Evolutionary conservation across 73 alveolate species (phyloP), one percentile per base, ranked within the genome.

Genomic region (Symbiodinium pilosum): DNA sequence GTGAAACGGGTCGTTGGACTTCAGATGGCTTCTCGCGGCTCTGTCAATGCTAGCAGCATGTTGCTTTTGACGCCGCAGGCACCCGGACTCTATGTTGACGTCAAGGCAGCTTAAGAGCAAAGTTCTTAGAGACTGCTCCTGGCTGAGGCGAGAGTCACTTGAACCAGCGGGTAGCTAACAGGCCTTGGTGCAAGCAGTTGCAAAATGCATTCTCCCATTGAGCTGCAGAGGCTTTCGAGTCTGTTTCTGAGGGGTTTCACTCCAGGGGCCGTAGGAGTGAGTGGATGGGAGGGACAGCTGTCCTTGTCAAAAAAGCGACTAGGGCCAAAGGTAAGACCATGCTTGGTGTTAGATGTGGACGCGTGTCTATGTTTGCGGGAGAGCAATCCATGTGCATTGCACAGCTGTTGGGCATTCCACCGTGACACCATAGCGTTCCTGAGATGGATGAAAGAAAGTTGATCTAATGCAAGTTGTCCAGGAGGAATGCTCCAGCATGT

Each of bases 231-330:
- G 81, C 81, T 64, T 0, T 30, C 81, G 30, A 64, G 81, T 64
- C 81, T 5, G 34, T 28, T 38, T 28, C 81, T 64, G 39, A 34
- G 81, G 81, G 81, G 81, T 24, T 64, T 64, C 81, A 64, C 81
- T 64, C 81, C 81, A 38, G 81, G 81, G 81, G 30, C 38, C 81
- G 6, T 64, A 28, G 81, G 81, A 64, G 81, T 64, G 81, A 64
- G 34, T 64, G n/a, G n/a, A n/a, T n/a, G 81, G 81, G 81, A 24
- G 4, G 81, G 81, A 64, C 81, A 64, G 5, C 30, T 30, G 81
- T 64, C 81, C 81, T 24, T 28, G 39, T 64, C 12, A 64, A 64
- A 38, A 38, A 64, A 64, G 81, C 30, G 14, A 47, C 59, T 9
- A 9, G 14, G 14, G 59, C 6, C 59, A 47, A 47, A 14, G 6